Percentiles rank a stretch among this genome's conserved stretches.
Conservation (phyloP, 2,329 filamentous ascomycete species). For the Delphinella strobiligena region DNA sequence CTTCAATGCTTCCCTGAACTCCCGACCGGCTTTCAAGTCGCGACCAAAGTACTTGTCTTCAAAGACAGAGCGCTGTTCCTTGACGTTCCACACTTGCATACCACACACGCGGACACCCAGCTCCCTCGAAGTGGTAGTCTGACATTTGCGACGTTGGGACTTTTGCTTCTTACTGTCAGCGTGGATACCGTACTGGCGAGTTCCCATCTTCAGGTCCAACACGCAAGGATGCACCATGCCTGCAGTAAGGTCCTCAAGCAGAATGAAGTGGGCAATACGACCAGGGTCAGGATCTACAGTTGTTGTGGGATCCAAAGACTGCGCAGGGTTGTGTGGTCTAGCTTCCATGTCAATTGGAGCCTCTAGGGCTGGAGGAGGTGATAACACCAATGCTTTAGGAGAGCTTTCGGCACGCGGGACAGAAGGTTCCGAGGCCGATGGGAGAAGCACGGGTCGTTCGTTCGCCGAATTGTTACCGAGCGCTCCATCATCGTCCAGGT, state of each 20-base stretch:
- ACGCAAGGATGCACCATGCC: slow-evolving; percentile 96
- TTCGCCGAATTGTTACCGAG: not conserved
- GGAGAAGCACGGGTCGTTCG: not conserved
- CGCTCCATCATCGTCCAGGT: slow-evolving; percentile 30
- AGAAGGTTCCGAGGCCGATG: not conserved
- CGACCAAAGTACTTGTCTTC: slow-evolving; percentile 97
- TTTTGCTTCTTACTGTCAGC: slow-evolving; percentile 83
- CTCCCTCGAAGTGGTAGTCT: slow-evolving; percentile 78
- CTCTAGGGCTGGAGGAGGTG: slow-evolving; percentile 10
- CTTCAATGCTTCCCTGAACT: slow-evolving; percentile 80
- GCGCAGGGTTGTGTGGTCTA: slow-evolving; percentile 29
- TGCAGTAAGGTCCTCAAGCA: slow-evolving; percentile 88
- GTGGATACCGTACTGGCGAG: slow-evolving; percentile 88
- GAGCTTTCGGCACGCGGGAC: not conserved
- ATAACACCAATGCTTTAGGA: not conserved
- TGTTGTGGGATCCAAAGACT: slow-evolving; percentile 34
- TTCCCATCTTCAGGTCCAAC: slow-evolving; percentile 97
- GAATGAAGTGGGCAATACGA: slow-evolving; percentile 81
- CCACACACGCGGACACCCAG: slow-evolving; percentile 90
- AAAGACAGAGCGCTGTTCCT: slow-evolving; percentile 76
- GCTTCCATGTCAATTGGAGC: slow-evolving; percentile 18
- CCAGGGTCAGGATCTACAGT: slow-evolving; percentile 15
- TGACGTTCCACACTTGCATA: slow-evolving; percentile 88
- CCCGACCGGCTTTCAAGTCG: slow-evolving; percentile 69
- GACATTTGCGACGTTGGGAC: slow-evolving; percentile 87